A percentile compares a stretch with the other conserved stretches of the same genome.
Conservation (phyloP, 495 filamentous ascomycete genomes). For the Penicillium bovifimosum region DNA sequence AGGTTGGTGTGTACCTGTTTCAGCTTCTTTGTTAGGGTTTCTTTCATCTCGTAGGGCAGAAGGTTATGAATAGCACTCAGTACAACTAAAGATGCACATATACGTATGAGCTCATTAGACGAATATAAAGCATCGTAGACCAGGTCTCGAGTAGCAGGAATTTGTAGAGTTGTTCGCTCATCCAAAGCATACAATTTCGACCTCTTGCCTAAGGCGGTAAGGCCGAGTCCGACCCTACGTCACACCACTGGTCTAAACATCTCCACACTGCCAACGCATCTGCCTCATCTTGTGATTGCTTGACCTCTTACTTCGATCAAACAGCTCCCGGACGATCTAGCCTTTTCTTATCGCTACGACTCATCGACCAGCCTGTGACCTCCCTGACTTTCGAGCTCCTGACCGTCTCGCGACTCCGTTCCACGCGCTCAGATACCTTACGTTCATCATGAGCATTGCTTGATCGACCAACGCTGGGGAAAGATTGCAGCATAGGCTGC, state of each 20-base stretch:
- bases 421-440: not conserved
- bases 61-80: too few species aligned
- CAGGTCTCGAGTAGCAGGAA: not conserved
- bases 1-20: not conserved
- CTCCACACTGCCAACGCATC: slow-evolving; percentile 39
- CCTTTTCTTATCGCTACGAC: not conserved
- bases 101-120: too few species aligned
- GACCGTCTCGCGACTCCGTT: slow-evolving; percentile 3
- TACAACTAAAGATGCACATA: too few species aligned
- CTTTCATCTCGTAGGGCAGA: not conserved
- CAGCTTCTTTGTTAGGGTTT: not conserved
- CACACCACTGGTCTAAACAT: slow-evolving; percentile 28
- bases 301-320: not conserved
- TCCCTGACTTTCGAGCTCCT: slow-evolving; percentile 5
- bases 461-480: slow-evolving; percentile 24
- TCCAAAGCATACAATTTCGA: not conserved
- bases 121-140: too few species aligned
- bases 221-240: slow-evolving; percentile 29
- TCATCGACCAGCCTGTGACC: not conserved
- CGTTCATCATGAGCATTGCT: slow-evolving; percentile 33
- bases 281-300: slow-evolving; percentile 14
- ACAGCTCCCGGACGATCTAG: not conserved
- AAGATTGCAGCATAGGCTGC: slow-evolving; percentile 16
- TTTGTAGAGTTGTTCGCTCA: not conserved
- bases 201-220: slow-evolving; percentile 1